A percentile compares a stretch with the other conserved stretches of the same genome.
phyloP scores from a whole-genome alignment of 306 rosid genomes.

The Gastrolobium villosum region DNA sequence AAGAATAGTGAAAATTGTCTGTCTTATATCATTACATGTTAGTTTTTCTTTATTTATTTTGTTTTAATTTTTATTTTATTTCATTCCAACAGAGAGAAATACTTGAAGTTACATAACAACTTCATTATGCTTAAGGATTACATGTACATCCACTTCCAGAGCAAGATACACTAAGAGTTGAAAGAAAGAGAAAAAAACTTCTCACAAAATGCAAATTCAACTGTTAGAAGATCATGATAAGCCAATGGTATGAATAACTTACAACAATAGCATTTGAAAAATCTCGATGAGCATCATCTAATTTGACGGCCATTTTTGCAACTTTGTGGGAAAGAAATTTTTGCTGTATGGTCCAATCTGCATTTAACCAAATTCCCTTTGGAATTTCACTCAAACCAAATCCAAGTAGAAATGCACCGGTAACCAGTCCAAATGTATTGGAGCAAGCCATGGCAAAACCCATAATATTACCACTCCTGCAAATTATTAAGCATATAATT shows the following conservation, averaged over 20 bases:
- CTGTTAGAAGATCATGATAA: neutral
- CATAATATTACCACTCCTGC: conserved; percentile 73
- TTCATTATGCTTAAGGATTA: neutral
- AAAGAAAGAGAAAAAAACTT: neutral
- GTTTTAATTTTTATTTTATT: neutral
- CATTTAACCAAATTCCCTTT: conserved; percentile 80
- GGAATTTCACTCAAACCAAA: conserved; percentile 99
- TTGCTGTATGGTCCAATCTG: conserved; percentile 85
- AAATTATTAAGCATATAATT: conserved; percentile 19
- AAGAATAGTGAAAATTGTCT: neutral
- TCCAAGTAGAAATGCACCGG: conserved; percentile 98
- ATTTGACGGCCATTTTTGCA: conserved; percentile 95
- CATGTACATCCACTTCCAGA: neutral
- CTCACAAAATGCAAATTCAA: conserved; percentile 15
- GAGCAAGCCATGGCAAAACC: conserved; percentile 98
- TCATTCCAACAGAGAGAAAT: neutral
- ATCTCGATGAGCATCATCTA: conserved; percentile 93
- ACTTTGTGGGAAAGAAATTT: conserved; percentile 87
- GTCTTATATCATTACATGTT: neutral
- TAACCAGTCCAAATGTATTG: conserved; percentile 97
- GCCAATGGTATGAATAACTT: conserved; percentile 42
- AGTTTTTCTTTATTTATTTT: neutral
- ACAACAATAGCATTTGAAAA: conserved; percentile 96
- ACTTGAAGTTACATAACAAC: neutral
- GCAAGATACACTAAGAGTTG: neutral